Evolutionary conservation across 2,329 filamentous ascomycete genomes (phyloP), one percentile per base, ranked within the genome.

Genomic region (Aspergillus aculeatus): DNA sequence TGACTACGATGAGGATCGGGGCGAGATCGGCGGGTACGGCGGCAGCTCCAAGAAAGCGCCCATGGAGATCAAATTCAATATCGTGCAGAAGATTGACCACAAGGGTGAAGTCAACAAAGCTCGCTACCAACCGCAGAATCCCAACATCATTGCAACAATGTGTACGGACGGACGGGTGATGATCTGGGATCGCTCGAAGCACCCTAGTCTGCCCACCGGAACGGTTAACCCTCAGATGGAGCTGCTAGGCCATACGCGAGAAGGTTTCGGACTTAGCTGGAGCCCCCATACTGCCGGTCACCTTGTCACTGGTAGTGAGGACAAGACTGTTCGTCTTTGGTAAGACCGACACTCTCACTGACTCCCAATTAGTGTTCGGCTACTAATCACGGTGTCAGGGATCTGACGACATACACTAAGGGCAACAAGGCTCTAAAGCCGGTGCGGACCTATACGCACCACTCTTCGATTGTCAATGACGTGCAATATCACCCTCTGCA

Each of bases 21-120:
- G 92, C 61, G 95, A 99, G 77, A 91, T 98, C 73, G 95, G 96
- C 54, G 95, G 95, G 50, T 93, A 97, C 75, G 93, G 92, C 44
- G 90, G 89, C 59, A 77, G 80, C 48, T 77, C 83, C 54, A 88
- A 89, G 62, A 90, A 91, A 65, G 84, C 88, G 23, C 83, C 87
- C 47, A 89, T 80, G 71, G 80, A 82, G 63, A 86, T 98, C 75
- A 92, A 91, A 71, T 96, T 96, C 81, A 89, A 90, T 65, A 90
- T 99, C 70, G 89, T 95, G 54, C 95, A 99, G 77, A 95, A 91
- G 77, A 99, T 99, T 73, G 90, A 96, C 74, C 95, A 99, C 74
- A 92, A 93, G 16, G 91, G 91, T 64, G 95, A 99, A 77, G 92
- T 99, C 73, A 99, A 99, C 83, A 99, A 98, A 81, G 96, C 95